These are phyloP conservation scores for Penicillium verrucosum DNA, from an alignment of 2,329 filamentous ascomycete species.

Conservation along the genomic window DNA sequence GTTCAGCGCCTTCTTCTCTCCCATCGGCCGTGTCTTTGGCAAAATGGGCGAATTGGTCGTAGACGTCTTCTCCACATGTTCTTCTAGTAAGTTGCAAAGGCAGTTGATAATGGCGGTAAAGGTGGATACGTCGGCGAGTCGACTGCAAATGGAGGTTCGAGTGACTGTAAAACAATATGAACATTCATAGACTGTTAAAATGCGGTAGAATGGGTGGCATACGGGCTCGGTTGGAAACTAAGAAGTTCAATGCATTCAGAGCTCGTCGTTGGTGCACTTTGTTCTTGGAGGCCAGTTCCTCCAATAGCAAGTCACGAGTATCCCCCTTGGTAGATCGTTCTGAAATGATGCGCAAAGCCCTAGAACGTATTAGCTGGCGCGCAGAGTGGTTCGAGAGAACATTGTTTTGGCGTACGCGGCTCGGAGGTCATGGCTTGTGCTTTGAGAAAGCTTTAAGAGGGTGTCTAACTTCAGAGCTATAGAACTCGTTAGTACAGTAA, in stretches of 20 bases:
- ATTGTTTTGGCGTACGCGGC: conserved; percentile 60
- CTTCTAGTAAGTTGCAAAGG: conserved; percentile 41
- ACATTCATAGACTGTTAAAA: neutral
- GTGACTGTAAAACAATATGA: conserved; percentile 28
- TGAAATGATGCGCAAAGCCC: conserved; percentile 46
- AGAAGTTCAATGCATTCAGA: conserved; percentile 43
- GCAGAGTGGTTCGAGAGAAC: neutral
- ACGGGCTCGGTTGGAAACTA: conserved; percentile 41
- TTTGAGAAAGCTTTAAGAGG: conserved; percentile 63
- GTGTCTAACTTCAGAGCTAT: conserved; percentile 61
- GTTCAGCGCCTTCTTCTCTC: conserved; percentile 43
- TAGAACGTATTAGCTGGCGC: conserved; percentile 55
- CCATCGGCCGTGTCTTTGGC: conserved; percentile 40
- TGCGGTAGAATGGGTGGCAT: conserved; percentile 14
- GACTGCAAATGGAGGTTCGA: conserved; percentile 34
- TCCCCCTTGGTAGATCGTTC: conserved; percentile 44
- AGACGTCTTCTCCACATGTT: conserved; percentile 36
- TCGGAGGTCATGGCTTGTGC: conserved; percentile 69
- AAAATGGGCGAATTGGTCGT: conserved; percentile 38
- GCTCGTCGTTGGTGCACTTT: conserved; percentile 39
- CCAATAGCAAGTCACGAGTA: conserved; percentile 40
- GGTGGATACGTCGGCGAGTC: conserved; percentile 36
- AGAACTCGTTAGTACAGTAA: conserved; percentile 16
- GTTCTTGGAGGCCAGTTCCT: conserved; percentile 42
- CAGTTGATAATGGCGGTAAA: conserved; percentile 42